These are phyloP conservation scores for Carpinus viminea DNA, from an alignment of 306 rosid species.

Conservation along the genomic window DNA sequence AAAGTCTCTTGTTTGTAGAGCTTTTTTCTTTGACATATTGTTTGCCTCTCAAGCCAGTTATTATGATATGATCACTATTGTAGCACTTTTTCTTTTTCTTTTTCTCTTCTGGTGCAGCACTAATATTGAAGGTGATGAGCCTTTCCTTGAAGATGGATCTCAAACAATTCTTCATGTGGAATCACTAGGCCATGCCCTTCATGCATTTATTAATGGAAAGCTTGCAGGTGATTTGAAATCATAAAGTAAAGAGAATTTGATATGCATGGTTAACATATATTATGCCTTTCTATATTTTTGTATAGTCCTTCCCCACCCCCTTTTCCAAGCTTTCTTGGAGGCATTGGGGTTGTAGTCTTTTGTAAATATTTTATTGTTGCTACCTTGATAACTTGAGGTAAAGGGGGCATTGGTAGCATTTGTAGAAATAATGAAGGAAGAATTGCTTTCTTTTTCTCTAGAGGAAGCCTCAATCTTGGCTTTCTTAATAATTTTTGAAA, in stretches of 20 bases:
- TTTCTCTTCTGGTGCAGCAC: conserved; percentile 45
- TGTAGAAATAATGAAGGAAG: too few species aligned
- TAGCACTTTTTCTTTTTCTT: not conserved
- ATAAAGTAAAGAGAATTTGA: conserved; percentile 5
- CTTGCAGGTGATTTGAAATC: conserved; percentile 54
- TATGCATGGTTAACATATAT: not conserved
- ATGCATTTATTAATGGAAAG: conserved; percentile 71
- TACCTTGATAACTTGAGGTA: not conserved
- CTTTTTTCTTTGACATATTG: not conserved
- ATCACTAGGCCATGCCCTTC: conserved; percentile 91
- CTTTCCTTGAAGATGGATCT: conserved; percentile 44
- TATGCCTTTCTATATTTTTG: not conserved
- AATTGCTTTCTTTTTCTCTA: not conserved
- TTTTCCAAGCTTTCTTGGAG: not conserved
- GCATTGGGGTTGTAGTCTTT: not conserved
- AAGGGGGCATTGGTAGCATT: not conserved
- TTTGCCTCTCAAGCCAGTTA: conserved; percentile 11
- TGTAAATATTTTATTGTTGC: not conserved
- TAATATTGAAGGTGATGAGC: conserved; percentile 45
- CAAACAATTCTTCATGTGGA: conserved; percentile 75
- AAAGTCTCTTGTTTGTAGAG: not conserved
- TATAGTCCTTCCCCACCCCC: not conserved
- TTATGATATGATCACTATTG: conserved; percentile 13
- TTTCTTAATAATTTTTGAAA: not conserved
- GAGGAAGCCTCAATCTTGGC: not conserved